Percentiles rank a stretch among this genome's conserved stretches.
Conservation (phyloP, 192 early-diverging fungal genomes). For the Coemansia sp. region DNA sequence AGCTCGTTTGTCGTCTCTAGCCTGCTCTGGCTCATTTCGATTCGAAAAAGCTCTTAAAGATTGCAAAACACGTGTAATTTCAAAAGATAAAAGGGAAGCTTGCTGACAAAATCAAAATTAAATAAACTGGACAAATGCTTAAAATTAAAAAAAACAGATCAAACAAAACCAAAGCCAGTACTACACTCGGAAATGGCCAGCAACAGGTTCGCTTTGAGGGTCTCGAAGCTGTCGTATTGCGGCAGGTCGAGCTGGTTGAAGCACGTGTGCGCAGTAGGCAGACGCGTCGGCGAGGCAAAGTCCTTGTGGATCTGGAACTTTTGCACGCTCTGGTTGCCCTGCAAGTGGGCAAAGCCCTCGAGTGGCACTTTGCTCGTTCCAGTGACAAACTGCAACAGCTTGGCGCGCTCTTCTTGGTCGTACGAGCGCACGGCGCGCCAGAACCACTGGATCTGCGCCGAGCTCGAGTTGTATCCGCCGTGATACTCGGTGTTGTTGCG, state of each 20-base stretch:
- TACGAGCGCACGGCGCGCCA: constrained; percentile 97
- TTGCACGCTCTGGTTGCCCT: constrained; percentile 91
- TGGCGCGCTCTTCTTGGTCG: constrained; percentile 96
- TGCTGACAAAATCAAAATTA: too few species aligned
- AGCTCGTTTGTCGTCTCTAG: constrained; percentile 38
- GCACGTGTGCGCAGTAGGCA: constrained; percentile 97
- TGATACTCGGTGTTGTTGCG: constrained; percentile 98
- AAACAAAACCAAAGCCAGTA: constrained; percentile 88
- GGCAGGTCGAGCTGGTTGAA: constrained; percentile 99
- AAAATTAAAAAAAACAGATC: not conserved
- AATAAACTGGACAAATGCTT: not conserved
- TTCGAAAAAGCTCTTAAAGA: not conserved
- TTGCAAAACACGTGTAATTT: too few species aligned
- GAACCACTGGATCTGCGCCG: constrained; percentile 97
- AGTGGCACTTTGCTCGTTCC: constrained; percentile 98
- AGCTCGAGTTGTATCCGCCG: constrained; percentile 79
- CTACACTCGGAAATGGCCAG: constrained; percentile 89
- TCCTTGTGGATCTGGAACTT: constrained; percentile 99
- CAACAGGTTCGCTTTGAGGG: constrained; percentile 75
- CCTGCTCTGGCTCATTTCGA: constrained; percentile 2
- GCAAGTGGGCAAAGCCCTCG: constrained; percentile 88
- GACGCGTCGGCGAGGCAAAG: constrained; percentile 77
- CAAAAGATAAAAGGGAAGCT: too few species aligned
- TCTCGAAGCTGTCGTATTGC: constrained; percentile 88
- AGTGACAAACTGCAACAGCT: constrained; percentile 95